Evolutionary conservation across 2,329 filamentous ascomycete genomes (phyloP).

Genomic region (Sporothrix sp.): DNA sequence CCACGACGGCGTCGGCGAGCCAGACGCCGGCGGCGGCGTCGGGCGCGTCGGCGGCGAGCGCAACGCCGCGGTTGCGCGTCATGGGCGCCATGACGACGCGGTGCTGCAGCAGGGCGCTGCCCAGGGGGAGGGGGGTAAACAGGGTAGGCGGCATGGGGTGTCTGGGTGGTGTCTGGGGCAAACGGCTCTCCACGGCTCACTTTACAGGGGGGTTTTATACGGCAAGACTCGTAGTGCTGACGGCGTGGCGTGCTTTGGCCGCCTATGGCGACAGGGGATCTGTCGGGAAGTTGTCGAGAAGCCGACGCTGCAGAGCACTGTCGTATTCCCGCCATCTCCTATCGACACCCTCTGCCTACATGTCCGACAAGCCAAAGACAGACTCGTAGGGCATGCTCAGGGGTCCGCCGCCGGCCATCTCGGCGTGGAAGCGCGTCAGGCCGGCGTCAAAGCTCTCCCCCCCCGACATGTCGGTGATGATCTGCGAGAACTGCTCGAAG

Average conservation of each 20-base stretch:
- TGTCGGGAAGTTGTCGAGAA: not conserved
- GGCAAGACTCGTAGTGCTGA: no score
- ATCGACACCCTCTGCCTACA: not conserved
- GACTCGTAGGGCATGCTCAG: not conserved
- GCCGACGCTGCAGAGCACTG: not conserved
- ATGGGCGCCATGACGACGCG: constrained; percentile 32
- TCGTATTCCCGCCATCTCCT: no score
- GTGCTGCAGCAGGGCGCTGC: constrained; percentile 32
- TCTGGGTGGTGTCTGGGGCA: not conserved
- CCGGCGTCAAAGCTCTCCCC: constrained; percentile 6
- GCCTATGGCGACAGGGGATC: no score
- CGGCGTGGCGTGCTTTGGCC: not conserved
- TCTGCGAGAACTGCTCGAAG: constrained; percentile 10
- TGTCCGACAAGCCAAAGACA: constrained; percentile 7
- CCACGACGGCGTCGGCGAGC: constrained; percentile 7
- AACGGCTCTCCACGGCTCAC: no score
- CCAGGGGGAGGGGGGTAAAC: constrained; percentile 1
- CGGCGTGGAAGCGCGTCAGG: constrained; percentile 3
- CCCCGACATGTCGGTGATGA: constrained; percentile 8
- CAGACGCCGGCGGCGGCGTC: not conserved
- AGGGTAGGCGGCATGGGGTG: not conserved
- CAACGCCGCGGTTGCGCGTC: constrained; percentile 11
- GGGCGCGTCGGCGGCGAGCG: not conserved
- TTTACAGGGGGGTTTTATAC: no score
- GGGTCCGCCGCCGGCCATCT: not conserved